Conservation (phyloP, 352 stramenopile genomes). For the Pythium angustatum region DNA sequence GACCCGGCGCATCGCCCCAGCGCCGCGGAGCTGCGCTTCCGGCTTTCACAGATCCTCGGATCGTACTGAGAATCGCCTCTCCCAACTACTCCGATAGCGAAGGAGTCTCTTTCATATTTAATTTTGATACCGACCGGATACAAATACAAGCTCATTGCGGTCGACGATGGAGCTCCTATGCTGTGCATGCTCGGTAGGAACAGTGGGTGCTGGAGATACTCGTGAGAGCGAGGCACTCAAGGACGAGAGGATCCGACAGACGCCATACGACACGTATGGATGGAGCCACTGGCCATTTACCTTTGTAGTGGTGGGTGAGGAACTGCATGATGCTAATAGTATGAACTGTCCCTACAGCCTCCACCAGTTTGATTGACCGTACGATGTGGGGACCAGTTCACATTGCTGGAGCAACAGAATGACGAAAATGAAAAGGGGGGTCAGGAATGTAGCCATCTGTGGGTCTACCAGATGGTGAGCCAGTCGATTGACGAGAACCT, state of each 20-base stretch:
- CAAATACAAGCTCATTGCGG: no score
- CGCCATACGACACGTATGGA: neutral
- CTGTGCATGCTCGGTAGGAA: no score
- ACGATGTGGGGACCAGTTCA: neutral
- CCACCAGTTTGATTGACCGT: neutral
- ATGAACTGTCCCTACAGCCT: neutral
- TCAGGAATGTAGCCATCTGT: constrained; percentile 13
- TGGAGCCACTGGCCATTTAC: neutral
- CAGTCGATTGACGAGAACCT: neutral
- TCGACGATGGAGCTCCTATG: no score
- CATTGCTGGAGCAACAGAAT: no score
- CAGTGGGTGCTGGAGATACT: no score
- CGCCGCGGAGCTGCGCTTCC: constrained; percentile 23
- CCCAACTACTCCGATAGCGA: neutral
- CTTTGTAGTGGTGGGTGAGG: neutral
- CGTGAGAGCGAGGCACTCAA: no score
- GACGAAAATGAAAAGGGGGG: no score
- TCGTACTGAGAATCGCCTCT: constrained; percentile 15
- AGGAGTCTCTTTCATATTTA: constrained; percentile 9
- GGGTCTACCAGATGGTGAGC: neutral
- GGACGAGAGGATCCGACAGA: neutral
- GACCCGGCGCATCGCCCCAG: constrained; percentile 32
- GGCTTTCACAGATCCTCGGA: constrained; percentile 25
- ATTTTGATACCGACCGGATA: no score
- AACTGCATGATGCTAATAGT: neutral